A percentile compares a stretch with the other conserved stretches of the same genome.
These are phyloP conservation scores for Suillus bovinus DNA, from an alignment of 768 basidiomycete genomes.

Conservation along the genomic window DNA sequence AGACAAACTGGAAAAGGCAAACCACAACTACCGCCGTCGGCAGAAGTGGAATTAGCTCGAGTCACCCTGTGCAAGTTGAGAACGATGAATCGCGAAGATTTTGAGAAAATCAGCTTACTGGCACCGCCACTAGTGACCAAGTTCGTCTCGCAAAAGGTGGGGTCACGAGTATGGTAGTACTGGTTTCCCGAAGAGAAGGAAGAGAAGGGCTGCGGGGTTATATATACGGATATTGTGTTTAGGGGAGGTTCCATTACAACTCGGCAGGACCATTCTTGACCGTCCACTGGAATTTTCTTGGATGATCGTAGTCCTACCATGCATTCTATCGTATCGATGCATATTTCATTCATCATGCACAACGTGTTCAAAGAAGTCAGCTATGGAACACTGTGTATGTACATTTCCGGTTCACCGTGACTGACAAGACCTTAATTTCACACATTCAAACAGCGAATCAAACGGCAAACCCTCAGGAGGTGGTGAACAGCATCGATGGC, in stretches of 20 bases:
- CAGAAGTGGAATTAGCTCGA: not conserved
- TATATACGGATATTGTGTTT: slow-evolving; percentile 2
- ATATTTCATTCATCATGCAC: not conserved
- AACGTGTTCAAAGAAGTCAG: not conserved
- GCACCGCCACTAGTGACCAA: not conserved
- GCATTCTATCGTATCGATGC: not conserved
- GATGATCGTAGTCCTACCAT: not conserved
- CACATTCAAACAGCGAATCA: not conserved
- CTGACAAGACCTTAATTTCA: not conserved
- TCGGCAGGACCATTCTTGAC: not conserved
- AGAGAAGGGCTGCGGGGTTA: not conserved
- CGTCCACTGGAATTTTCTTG: not conserved
- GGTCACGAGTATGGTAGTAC: not conserved
- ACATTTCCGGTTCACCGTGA: not conserved
- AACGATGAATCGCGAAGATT: not conserved
- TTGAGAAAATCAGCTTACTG: not conserved
- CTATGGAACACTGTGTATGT: not conserved
- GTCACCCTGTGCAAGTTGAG: not conserved
- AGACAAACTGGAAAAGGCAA: not conserved
- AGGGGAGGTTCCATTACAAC: slow-evolving; percentile 2
- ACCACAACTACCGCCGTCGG: not conserved
- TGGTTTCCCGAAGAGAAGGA: not conserved
- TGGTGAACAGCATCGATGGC: not conserved
- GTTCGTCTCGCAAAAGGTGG: not conserved
- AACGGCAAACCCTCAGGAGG: not conserved